Evolutionary conservation across 345 rosid species (phyloP).

Genomic region (Citrus maxima): DNA sequence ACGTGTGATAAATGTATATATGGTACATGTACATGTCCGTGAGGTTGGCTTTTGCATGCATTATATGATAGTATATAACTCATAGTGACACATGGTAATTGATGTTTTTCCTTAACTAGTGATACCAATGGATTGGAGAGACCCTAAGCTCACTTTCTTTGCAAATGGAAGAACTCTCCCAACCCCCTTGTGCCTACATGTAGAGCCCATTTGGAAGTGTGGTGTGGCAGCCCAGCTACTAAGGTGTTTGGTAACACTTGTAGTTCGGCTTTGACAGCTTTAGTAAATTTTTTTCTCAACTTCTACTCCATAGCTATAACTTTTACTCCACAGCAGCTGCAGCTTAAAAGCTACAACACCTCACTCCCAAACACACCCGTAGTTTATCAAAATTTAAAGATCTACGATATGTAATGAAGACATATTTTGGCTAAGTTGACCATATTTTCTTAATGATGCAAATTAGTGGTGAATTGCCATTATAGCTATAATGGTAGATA

Average conservation of each 20-base stretch:
- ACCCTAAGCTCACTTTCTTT: not conserved
- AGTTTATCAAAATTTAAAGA: not conserved
- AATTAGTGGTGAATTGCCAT: not conserved
- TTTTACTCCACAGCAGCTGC: too few relatives aligned
- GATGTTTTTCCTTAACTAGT: not conserved
- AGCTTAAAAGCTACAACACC: too few relatives aligned
- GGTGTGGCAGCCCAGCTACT: too few relatives aligned
- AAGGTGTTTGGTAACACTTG: too few relatives aligned
- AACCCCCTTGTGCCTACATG: not conserved
- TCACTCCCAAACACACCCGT: too few relatives aligned
- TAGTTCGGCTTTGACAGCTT: too few relatives aligned
- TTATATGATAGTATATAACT: not conserved
- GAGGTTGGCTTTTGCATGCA: not conserved
- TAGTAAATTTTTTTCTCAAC: too few relatives aligned
- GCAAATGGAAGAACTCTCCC: not conserved
- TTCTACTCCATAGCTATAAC: too few relatives aligned
- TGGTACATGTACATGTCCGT: not conserved
- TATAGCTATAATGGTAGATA: not conserved
- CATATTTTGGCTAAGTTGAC: not conserved
- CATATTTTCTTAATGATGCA: not conserved
- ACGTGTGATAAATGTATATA: not conserved
- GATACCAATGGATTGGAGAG: not conserved
- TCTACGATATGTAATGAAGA: not conserved
- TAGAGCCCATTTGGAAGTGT: too few relatives aligned
- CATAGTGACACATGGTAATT: not conserved